Conservation (phyloP, 1,284 basidiomycete species). For the Cutaneotrichosporon sp. region DNA sequence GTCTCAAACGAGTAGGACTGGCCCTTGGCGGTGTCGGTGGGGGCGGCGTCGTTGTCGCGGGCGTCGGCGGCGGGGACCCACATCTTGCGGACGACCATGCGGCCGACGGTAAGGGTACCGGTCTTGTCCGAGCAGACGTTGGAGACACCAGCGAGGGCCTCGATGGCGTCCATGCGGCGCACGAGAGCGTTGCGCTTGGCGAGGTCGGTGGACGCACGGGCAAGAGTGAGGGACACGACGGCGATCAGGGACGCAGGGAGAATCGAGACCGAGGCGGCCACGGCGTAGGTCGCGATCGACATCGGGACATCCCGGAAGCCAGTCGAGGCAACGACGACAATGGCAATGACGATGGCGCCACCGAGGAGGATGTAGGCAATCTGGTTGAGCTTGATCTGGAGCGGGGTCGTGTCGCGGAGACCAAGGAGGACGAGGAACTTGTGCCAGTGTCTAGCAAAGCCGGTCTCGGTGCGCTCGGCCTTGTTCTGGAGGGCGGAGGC, state of each 20-base stretch:
- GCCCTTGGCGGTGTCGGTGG: slow-evolving; percentile 39
- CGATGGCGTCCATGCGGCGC: slow-evolving; percentile 58
- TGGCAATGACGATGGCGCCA: slow-evolving; percentile 60
- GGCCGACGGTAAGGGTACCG: slow-evolving; percentile 63
- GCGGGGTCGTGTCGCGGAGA: slow-evolving; percentile 60
- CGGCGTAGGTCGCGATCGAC: slow-evolving; percentile 55
- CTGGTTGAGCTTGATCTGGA: slow-evolving; percentile 64
- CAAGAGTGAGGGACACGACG: slow-evolving; percentile 54
- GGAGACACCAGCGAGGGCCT: slow-evolving; percentile 62
- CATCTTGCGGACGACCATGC: slow-evolving; percentile 60
- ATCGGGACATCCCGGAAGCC: slow-evolving; percentile 55
- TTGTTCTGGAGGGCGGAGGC: slow-evolving; percentile 57
- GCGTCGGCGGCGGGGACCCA: slow-evolving; percentile 57
- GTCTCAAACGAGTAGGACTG: slow-evolving; percentile 54
- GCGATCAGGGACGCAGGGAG: slow-evolving; percentile 58
- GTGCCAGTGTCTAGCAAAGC: slow-evolving; percentile 49
- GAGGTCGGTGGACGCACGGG: slow-evolving; percentile 53
- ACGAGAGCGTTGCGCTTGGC: slow-evolving; percentile 58
- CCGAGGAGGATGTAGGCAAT: slow-evolving; percentile 64
- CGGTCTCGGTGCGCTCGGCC: slow-evolving; percentile 45
- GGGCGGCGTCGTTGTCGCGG: slow-evolving; percentile 33
- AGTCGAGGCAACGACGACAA: slow-evolving; percentile 64
- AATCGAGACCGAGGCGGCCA: slow-evolving; percentile 59
- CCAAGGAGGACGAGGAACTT: slow-evolving; percentile 54
- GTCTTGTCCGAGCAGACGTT: slow-evolving; percentile 68